Conservation (phyloP, 2,329 filamentous ascomycete genomes). For the Fragosphaeria purpurea region DNA sequence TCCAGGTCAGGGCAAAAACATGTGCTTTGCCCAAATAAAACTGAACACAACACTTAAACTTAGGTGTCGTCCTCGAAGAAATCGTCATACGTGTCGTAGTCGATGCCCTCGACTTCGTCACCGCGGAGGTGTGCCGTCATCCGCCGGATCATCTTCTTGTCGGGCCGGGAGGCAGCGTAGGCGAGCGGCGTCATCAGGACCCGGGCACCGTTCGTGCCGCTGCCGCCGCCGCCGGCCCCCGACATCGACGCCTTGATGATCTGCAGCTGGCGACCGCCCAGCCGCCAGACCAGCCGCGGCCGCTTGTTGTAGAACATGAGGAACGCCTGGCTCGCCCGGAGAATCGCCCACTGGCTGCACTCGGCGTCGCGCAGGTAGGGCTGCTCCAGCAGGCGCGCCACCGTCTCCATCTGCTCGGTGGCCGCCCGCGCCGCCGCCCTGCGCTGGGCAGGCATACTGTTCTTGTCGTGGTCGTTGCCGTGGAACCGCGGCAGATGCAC, state of each 20-base stretch:
- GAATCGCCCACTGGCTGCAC: slow-evolving; percentile 33
- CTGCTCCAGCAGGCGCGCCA: slow-evolving; percentile 24
- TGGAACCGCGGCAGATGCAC: slow-evolving; percentile 18
- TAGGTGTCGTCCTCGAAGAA: slow-evolving; percentile 5
- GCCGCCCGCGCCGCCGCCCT: background rate
- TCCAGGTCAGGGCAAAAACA: too few species aligned
- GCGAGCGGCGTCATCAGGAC: slow-evolving; percentile 26
- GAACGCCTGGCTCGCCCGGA: slow-evolving; percentile 42
- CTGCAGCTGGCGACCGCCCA: slow-evolving; percentile 39
- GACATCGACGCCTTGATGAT: slow-evolving; percentile 30
- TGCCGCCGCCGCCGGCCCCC: too few species aligned
- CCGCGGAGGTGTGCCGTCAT: slow-evolving; percentile 10
- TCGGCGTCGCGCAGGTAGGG: slow-evolving; percentile 16
- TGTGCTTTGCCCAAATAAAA: too few species aligned
- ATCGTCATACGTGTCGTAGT: background rate
- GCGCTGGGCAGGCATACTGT: too few species aligned
- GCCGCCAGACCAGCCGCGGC: slow-evolving; percentile 32
- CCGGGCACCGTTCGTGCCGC: slow-evolving; percentile 14
- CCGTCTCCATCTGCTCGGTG: slow-evolving; percentile 27
- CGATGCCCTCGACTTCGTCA: background rate
- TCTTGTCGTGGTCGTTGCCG: background rate
- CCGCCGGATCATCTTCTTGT: slow-evolving; percentile 19
- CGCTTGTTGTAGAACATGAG: slow-evolving; percentile 22
- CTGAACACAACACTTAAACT: too few species aligned
- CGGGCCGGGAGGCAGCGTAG: slow-evolving; percentile 27